A percentile compares a stretch with the other conserved stretches of the same genome.
Conservation (phyloP, 768 basidiomycete species). For the Asterophora parasitica region DNA sequence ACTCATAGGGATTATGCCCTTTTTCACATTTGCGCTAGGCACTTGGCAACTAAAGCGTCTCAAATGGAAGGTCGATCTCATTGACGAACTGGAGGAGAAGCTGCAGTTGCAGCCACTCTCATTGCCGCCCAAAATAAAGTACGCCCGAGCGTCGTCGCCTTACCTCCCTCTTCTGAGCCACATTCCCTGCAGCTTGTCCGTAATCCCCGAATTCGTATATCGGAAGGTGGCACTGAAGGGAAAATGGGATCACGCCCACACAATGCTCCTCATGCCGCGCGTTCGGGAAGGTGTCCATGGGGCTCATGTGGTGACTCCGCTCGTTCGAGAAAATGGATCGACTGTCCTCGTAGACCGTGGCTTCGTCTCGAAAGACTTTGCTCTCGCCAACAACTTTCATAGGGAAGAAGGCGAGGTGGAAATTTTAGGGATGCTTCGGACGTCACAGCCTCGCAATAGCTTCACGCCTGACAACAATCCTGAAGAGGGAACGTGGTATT, state of each 20-base stretch:
- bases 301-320: slow-evolving; percentile 82
- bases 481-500: slow-evolving; percentile 82
- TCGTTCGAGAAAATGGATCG: slow-evolving; percentile 72
- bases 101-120: slow-evolving; percentile 71
- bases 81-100: slow-evolving; percentile 92
- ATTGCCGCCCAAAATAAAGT: slow-evolving; percentile 88
- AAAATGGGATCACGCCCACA: slow-evolving; percentile 69
- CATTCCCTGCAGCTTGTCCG: slow-evolving; percentile 44
- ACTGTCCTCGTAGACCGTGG: slow-evolving; percentile 92
- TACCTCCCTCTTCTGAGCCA: slow-evolving; percentile 13
- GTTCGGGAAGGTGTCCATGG: slow-evolving; percentile 88
- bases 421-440: slow-evolving; percentile 83
- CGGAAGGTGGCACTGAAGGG: slow-evolving; percentile 81
- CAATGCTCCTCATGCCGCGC: slow-evolving; percentile 80
- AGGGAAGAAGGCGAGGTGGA: slow-evolving; percentile 56
- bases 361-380: slow-evolving; percentile 64
- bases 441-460: slow-evolving; percentile 61
- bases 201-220: slow-evolving; percentile 84
- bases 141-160: slow-evolving; percentile 19
- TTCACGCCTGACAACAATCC: slow-evolving; percentile 92
- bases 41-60: slow-evolving; percentile 92
- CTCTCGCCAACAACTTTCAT: slow-evolving; percentile 24
- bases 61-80: slow-evolving; percentile 91
- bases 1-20: slow-evolving; percentile 78
- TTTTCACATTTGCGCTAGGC: slow-evolving; percentile 87